Conservation (phyloP, 495 filamentous ascomycete genomes). For the Daldinia concentrica region DNA sequence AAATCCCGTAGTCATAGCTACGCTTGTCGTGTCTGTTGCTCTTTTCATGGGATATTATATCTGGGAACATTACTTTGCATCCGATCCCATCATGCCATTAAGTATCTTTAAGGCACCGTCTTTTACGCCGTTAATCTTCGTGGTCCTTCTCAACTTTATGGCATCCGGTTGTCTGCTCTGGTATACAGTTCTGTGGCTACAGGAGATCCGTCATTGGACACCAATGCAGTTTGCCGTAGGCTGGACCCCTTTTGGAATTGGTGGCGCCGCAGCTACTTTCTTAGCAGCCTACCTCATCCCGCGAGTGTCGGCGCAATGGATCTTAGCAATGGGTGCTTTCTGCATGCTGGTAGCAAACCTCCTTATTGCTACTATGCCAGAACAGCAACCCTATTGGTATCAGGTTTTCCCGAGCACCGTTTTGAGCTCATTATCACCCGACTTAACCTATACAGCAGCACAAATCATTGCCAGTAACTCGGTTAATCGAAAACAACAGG, state of each 20-base stretch:
- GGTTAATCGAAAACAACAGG: background rate
- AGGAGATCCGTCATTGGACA: conserved; percentile 57
- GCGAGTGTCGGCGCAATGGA: conserved; percentile 56
- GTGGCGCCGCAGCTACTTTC: conserved; percentile 51
- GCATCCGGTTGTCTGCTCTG: conserved; percentile 59
- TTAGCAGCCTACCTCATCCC: conserved; percentile 61
- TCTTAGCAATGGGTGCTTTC: conserved; percentile 57
- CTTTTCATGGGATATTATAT: background rate
- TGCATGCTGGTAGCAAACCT: conserved; percentile 52
- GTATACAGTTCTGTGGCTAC: conserved; percentile 57
- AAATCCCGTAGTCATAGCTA: background rate
- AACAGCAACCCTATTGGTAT: conserved; percentile 61
- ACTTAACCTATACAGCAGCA: background rate
- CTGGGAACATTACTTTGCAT: background rate
- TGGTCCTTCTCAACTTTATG: conserved; percentile 63
- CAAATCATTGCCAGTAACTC: background rate
- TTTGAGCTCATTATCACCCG: background rate
- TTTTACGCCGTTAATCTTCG: conserved; percentile 58
- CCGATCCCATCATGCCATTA: background rate
- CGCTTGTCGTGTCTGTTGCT: background rate
- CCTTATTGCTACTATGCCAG: conserved; percentile 59
- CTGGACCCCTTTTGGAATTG: conserved; percentile 56
- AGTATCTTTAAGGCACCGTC: conserved; percentile 62
- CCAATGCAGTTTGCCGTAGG: conserved; percentile 56
- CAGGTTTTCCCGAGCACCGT: conserved; percentile 41